These are phyloP conservation scores for Venturia nashicola DNA, from an alignment of 2,329 filamentous ascomycete species.

Conservation along the genomic window DNA sequence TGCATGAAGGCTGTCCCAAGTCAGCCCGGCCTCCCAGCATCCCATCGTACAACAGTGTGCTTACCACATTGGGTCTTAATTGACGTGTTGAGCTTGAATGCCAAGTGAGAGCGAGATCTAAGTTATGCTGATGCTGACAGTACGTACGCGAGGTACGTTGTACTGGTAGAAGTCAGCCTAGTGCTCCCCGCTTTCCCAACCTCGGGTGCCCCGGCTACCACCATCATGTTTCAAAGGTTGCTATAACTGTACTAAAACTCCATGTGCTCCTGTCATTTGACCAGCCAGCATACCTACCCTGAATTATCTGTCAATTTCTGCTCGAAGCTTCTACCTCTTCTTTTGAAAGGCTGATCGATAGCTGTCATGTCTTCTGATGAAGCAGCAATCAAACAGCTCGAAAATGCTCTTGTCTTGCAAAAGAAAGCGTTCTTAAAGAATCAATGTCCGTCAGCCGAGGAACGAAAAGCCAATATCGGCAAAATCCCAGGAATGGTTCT, in stretches of 20 bases:
- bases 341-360: neutral
- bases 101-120: neutral
- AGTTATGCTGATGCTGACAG: too few relatives aligned
- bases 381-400: conserved; percentile 10
- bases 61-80: neutral
- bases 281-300: too few relatives aligned
- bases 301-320: too few relatives aligned
- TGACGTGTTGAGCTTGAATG: neutral
- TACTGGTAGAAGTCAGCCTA: neutral
- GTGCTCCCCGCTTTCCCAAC: neutral
- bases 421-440: conserved; percentile 9
- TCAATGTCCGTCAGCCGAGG: conserved; percentile 4
- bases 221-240: neutral
- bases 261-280: too few relatives aligned
- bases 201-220: neutral
- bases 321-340: too few relatives aligned
- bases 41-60: neutral
- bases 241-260: neutral
- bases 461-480: conserved; percentile 10
- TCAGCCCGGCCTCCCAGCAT: neutral
- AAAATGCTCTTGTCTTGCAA: conserved; percentile 6
- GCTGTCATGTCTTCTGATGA: neutral
- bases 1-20: neutral
- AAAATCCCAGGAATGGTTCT: conserved; percentile 9
- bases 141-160: neutral